A percentile compares a stretch with the other conserved stretches of the same genome.
Conservation (phyloP, 1,284 basidiomycete species). For the Gymnopus androsaceus region DNA sequence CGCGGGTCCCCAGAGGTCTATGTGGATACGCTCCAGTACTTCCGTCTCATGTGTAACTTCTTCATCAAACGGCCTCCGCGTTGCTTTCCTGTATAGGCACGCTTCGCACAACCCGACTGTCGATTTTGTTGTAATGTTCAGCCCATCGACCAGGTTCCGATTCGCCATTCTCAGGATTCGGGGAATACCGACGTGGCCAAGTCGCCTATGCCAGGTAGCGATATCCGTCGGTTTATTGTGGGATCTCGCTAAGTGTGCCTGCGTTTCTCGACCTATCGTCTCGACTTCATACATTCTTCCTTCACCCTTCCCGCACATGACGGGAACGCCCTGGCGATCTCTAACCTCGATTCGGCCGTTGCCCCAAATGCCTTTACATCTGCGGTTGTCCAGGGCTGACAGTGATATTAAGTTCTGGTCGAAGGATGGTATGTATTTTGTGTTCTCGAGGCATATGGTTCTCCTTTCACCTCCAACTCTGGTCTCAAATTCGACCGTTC, state of each 20-base stretch:
- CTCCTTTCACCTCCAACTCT: neutral
- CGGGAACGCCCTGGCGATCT: neutral
- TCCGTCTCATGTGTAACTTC: conserved; percentile 16
- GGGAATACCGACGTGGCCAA: conserved; percentile 6
- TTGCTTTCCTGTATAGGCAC: conserved; percentile 25
- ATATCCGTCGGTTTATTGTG: conserved; percentile 3
- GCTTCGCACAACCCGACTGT: conserved; percentile 19
- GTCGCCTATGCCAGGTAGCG: conserved; percentile 8
- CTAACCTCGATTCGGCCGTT: neutral
- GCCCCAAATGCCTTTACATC: neutral
- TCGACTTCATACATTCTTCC: neutral
- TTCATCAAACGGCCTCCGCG: conserved; percentile 20
- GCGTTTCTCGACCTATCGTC: neutral
- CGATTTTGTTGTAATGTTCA: conserved; percentile 7
- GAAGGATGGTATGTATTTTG: conserved; percentile 1
- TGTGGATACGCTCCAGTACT: too few species aligned
- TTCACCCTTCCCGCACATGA: neutral
- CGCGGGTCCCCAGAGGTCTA: too few species aligned
- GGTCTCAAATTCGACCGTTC: neutral
- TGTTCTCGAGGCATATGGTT: neutral
- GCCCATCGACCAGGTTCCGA: neutral
- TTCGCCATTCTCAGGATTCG: neutral
- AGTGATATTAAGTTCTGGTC: neutral
- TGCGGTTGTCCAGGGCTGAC: neutral
- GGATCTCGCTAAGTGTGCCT: neutral